Evolutionary conservation across 2,329 filamentous ascomycete species (phyloP), one percentile per base, ranked within the genome.

Genomic region (Ceratocystis huliohia): DNA sequence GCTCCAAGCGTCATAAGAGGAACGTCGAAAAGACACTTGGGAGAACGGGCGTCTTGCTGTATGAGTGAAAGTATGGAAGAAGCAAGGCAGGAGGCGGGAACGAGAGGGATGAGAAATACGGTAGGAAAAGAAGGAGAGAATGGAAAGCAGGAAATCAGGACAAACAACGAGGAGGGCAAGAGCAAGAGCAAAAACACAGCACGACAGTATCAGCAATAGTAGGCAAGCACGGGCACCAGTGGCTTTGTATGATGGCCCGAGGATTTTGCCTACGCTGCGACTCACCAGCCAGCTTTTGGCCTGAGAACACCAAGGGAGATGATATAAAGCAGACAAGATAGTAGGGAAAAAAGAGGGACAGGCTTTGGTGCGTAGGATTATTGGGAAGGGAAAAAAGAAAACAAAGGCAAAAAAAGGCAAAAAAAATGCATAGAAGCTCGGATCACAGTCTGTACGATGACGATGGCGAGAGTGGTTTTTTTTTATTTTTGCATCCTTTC

Each of bases 361-460:
- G 10, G 15, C 6, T 57, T 25, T 15, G 25, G 5, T 25, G 15
- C 5, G 53, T 17, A 57, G 22, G 53, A 57, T 57, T n/a, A 13
- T 25, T 17, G 53, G 8, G 3, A 30, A n/a, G 13, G 20, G 30
- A 30, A 20, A 57, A 17, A 57, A 57, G 53, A 57, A 28, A 57
- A 30, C 53, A 57, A 57, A 15, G 53, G 25, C 53, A 57, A 30
- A 33, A 56, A 57, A 57, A 15, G 53, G 25, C 53, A 57, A 30
- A 33, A 56, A 22, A 57, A 57, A 57, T 57, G 53, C 53, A 33
- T 28, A 28, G 22, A 57, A 57, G 53, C 53, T 57, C 22, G 53
- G 53, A 57, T 57, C 53, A 57, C 53, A 57, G 53, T 30, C 25
- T 57, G 53, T 57, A 57, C 53, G 53, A 57, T 57, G 53, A 57